phyloP scores from a whole-genome alignment of 2,329 filamentous ascomycete species.

The Sporothrix pseudoabietina region DNA sequence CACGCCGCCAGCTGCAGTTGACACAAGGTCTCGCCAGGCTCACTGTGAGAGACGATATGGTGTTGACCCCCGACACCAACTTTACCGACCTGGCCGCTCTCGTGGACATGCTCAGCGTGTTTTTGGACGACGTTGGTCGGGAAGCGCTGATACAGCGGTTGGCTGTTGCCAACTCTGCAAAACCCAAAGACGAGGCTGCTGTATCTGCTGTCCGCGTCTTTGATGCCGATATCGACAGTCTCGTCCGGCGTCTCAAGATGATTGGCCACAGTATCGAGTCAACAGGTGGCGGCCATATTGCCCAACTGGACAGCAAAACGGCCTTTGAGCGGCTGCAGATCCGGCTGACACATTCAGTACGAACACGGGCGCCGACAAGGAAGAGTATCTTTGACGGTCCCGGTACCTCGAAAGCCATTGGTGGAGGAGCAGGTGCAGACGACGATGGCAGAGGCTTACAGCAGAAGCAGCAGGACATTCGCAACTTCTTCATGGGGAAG shows the following conservation, averaged over 20 bases:
- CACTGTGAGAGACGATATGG: conserved; percentile 45
- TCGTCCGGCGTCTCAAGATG: conserved; percentile 61
- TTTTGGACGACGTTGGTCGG: conserved; percentile 60
- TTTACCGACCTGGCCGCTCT: conserved; percentile 69
- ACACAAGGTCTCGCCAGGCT: conserved; percentile 50
- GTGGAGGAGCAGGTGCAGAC: background rate
- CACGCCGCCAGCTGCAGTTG: conserved; percentile 42
- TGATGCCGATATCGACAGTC: conserved; percentile 69
- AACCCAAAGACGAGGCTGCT: conserved; percentile 38
- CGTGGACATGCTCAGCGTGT: conserved; percentile 70
- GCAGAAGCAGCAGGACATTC: conserved; percentile 34
- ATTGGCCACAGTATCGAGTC: conserved; percentile 68
- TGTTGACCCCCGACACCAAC: conserved; percentile 59
- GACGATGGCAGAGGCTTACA: conserved; percentile 2
- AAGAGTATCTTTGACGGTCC: conserved; percentile 48
- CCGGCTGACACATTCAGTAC: conserved; percentile 69
- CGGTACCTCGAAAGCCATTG: background rate
- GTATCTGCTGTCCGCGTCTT: conserved; percentile 49
- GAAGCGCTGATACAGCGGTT: conserved; percentile 32
- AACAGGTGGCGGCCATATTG: conserved; percentile 70
- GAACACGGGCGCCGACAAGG: conserved; percentile 62
- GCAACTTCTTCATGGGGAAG: conserved; percentile 32
- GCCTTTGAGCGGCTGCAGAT: conserved; percentile 73
- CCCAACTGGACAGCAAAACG: conserved; percentile 75
- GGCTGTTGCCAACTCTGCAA: background rate